Conservation (phyloP, 108 stramenopile species). For the Cyclotella sp. region DNA sequence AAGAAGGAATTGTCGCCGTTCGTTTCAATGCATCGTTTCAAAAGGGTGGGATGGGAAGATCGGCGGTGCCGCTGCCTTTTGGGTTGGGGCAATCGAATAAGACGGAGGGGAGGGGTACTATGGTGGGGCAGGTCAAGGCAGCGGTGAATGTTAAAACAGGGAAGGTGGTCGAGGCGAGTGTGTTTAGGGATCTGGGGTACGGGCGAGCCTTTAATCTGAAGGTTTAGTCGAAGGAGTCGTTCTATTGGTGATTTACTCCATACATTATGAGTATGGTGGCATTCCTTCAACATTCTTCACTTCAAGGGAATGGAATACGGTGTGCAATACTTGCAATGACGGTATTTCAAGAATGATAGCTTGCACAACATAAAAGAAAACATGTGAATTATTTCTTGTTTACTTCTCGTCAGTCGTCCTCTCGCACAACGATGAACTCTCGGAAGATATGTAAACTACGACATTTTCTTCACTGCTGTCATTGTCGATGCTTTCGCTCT, state of each 20-base stretch:
- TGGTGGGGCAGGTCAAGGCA: slow-evolving; percentile 92
- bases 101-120: slow-evolving; percentile 76
- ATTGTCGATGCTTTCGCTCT: neutral
- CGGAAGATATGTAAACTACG: neutral
- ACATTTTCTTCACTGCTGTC: neutral
- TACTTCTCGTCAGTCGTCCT: neutral
- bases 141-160: slow-evolving; percentile 67
- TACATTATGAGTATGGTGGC: no score
- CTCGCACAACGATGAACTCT: neutral
- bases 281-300: no score
- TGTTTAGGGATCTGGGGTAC: slow-evolving; percentile 93
- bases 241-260: no score
- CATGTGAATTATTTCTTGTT: neutral
- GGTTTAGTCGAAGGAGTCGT: slow-evolving; percentile 20
- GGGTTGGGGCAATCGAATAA: slow-evolving; percentile 78
- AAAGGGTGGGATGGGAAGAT: slow-evolving; percentile 69
- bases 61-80: slow-evolving; percentile 72
- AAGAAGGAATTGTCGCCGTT: slow-evolving; percentile 63
- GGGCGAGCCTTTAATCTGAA: slow-evolving; percentile 83
- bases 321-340: no score
- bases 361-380: no score
- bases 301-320: no score
- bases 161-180: slow-evolving; percentile 65
- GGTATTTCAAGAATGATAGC: no score
- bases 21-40: slow-evolving; percentile 86